Evolutionary conservation across 441 rosid species (phyloP).

Genomic region (Pelargonium myrrhifolium): DNA sequence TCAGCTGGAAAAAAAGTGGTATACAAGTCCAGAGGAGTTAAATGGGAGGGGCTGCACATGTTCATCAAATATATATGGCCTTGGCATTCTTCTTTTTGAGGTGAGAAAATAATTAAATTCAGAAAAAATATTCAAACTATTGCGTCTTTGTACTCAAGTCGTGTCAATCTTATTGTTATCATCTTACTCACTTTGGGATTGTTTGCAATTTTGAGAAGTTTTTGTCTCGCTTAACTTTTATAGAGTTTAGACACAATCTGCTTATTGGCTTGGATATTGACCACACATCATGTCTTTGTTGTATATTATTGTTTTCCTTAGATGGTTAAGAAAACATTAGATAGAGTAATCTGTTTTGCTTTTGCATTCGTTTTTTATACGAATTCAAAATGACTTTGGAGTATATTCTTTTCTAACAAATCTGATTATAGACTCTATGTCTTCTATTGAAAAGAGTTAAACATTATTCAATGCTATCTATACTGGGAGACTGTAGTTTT

Average conservation of each 20-base stretch:
- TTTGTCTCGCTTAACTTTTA: not conserved
- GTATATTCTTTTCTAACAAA: not conserved
- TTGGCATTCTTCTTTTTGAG: slow-evolving; percentile 92
- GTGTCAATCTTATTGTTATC: not conserved
- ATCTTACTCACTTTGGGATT: not conserved
- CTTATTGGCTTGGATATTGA: not conserved
- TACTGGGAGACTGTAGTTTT: not conserved
- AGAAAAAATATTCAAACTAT: slow-evolving; percentile 12
- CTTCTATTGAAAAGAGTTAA: not conserved
- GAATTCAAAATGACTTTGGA: not conserved
- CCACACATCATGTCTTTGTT: not conserved
- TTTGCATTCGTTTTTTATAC: not conserved
- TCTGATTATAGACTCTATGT: not conserved
- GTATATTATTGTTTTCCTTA: not conserved
- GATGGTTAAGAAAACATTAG: not conserved
- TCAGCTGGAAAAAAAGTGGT: slow-evolving; percentile 81
- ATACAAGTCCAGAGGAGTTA: slow-evolving; percentile 74
- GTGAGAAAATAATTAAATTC: slow-evolving; percentile 27
- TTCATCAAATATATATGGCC: slow-evolving; percentile 70
- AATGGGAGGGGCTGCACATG: slow-evolving; percentile 39
- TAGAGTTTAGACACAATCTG: not conserved
- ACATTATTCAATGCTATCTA: not conserved
- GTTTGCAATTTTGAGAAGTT: not conserved
- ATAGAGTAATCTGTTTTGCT: not conserved
- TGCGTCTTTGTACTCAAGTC: not conserved